A percentile compares a stretch with the other conserved stretches of the same genome.
Conservation (phyloP, 2,329 filamentous ascomycete genomes). For the Scedosporium dehoogii region DNA sequence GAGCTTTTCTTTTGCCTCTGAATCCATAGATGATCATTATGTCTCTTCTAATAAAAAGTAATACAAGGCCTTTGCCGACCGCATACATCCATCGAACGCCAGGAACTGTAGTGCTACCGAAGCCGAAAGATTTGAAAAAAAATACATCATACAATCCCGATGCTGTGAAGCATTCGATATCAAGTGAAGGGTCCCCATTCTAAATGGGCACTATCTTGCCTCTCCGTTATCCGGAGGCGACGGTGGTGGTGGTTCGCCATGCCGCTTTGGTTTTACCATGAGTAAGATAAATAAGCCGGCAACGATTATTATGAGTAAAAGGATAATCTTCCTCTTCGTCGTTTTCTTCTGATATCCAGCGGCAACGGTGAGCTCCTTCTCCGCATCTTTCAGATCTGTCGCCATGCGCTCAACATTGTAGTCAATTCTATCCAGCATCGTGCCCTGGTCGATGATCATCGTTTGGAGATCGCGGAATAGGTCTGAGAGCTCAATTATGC, state of each 20-base stretch:
- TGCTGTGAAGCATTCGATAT: neutral
- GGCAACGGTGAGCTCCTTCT: constrained; percentile 83
- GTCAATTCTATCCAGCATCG: constrained; percentile 87
- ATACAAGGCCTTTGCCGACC: too few species aligned
- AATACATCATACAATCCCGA: too few species aligned
- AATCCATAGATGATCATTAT: too few species aligned
- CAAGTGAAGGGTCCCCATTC: neutral
- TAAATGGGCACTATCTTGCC: neutral
- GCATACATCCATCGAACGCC: too few species aligned
- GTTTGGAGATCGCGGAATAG: constrained; percentile 93
- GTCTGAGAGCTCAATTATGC: constrained; percentile 93
- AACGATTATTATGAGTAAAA: constrained; percentile 77
- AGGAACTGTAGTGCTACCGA: too few species aligned
- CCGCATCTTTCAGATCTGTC: constrained; percentile 84
- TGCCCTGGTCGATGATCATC: constrained; percentile 91
- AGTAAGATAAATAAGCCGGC: constrained; percentile 79
- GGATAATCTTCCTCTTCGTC: constrained; percentile 85
- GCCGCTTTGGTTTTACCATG: constrained; percentile 64
- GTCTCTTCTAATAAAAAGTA: too few species aligned
- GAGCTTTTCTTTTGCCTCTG: too few species aligned
- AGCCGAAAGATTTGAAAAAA: too few species aligned
- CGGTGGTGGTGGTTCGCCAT: neutral
- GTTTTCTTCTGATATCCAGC: constrained; percentile 81
- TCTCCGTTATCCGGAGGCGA: neutral
- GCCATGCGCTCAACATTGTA: constrained; percentile 96